phyloP scores from a whole-genome alignment of 176 grass and related monocot species.

The Pharus latifolius region DNA sequence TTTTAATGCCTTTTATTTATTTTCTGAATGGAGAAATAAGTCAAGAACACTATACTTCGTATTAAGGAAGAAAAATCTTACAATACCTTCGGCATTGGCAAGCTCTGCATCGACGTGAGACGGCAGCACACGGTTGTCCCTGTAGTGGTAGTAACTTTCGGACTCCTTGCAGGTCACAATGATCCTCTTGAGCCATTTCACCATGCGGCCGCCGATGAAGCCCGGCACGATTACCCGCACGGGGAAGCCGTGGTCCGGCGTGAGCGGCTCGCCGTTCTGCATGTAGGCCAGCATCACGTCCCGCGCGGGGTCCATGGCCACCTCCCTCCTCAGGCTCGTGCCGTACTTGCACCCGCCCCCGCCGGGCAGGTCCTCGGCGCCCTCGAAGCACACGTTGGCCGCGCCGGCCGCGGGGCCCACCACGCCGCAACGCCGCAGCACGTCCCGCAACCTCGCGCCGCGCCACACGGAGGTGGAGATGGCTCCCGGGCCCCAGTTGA shows the following conservation, averaged over 20 bases:
- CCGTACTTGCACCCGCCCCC: conserved; percentile 54
- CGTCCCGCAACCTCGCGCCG: conserved; percentile 52
- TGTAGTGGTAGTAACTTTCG: conserved; percentile 86
- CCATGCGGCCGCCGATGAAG: conserved; percentile 77
- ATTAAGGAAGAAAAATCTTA: too few relatives aligned
- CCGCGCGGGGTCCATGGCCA: conserved; percentile 54
- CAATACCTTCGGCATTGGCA: conserved; percentile 79
- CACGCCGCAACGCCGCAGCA: conserved; percentile 54
- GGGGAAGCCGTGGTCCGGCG: conserved; percentile 35
- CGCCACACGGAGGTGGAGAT: conserved; percentile 83
- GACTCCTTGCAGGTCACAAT: conserved; percentile 49
- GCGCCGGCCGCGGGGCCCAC: conserved; percentile 21
- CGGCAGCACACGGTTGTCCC: conserved; percentile 75
- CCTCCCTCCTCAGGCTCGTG: conserved; percentile 47
- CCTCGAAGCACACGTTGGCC: conserved; percentile 64
- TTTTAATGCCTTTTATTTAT: too few relatives aligned
- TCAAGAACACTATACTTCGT: too few relatives aligned
- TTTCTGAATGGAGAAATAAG: too few relatives aligned
- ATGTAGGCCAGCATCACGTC: conserved; percentile 47
- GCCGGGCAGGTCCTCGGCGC: conserved; percentile 63
- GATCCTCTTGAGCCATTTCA: conserved; percentile 79
- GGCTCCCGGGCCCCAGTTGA: conserved; percentile 76
- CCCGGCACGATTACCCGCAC: conserved; percentile 31
- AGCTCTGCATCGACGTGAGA: conserved; percentile 80
- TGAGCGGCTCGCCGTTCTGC: conserved; percentile 24